Evolutionary conservation across 805 yeast genomes (phyloP), one percentile per base, ranked within the genome.

Genomic region (Cyberlindnera lachancei): DNA sequence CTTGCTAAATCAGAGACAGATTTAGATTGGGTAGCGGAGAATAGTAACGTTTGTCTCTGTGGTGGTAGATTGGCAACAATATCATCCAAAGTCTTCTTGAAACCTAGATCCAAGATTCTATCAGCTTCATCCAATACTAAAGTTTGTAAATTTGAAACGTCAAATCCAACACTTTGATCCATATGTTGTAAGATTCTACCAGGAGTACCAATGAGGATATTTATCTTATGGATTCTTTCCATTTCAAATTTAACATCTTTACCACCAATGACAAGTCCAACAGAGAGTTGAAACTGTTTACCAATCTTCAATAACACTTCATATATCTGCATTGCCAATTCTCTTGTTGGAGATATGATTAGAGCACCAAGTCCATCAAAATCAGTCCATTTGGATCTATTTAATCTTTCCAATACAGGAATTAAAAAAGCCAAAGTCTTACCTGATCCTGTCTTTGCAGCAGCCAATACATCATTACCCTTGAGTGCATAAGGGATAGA

Each of bases 361-460:
- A 92, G 54, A 0, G 85, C 84, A 9, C 92, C 94, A 34, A 67
- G 66, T 4, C 52, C 48, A 6, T 66, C 52, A 23, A 45, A 38
- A 24, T 52, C 52, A 3, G 69, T 58, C 48, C 53, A 52, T 30
- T 50, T 58, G 11, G 53, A 48, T 76, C 70, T 17, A 34, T 51
- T 40, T 4, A 87, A 58, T 46, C 76, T 80, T 48, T 87, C 94
- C 6, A 87, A 52, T 2, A 84, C 70, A 1, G 98, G 98, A 9
- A 92, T 68, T 7, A 79, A 73, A 60, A 83, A 92, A 2, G 97
- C 85, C 18, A 88, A 54, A 0, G 98, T 92, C 55, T 92, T 92
- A 24, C 98, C 98, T 0, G 96, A 86, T 0, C 98, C 98, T 0
- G 98, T 92, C 5, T 84, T 94, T 0, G 96, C 95, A 52, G 94